A percentile compares a stretch with the other conserved stretches of the same genome.
phyloP scores from a whole-genome alignment of 495 filamentous ascomycete species.

The Achaetomiella virescens region DNA sequence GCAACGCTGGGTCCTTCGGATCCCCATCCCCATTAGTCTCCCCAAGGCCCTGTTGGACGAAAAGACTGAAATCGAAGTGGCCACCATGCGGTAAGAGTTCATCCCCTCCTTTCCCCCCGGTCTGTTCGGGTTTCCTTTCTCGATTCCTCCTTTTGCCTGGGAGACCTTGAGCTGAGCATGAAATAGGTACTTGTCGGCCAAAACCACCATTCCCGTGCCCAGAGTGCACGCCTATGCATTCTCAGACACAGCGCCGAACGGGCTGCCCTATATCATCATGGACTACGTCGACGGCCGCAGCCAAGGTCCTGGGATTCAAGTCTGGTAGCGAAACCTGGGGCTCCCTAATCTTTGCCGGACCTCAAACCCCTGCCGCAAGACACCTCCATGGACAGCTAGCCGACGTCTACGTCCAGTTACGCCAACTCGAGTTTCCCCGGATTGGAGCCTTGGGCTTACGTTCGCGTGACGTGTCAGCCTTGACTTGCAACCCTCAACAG shows the following conservation, averaged over 20 bases:
- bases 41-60: background rate
- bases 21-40: background rate
- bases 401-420: slow-evolving; percentile 2
- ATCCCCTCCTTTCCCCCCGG: too few species aligned
- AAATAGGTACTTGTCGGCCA: too few species aligned
- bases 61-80: background rate
- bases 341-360: background rate
- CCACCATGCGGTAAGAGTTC: background rate
- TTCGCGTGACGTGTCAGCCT: background rate
- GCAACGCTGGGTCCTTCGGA: background rate
- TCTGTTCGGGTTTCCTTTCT: too few species aligned
- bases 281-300: background rate
- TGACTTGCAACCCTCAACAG: background rate
- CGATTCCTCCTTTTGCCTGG: too few species aligned
- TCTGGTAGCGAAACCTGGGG: background rate
- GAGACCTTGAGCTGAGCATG: too few species aligned
- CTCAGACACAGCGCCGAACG: background rate
- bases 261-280: background rate
- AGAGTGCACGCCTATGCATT: background rate
- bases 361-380: background rate
- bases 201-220: background rate
- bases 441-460: background rate
- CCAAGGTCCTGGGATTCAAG: background rate
- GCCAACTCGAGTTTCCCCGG: background rate
- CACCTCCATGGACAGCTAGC: background rate